phyloP scores from a whole-genome alignment of 2,329 filamentous ascomycete genomes.

The Pyrenochaeta sp. region DNA sequence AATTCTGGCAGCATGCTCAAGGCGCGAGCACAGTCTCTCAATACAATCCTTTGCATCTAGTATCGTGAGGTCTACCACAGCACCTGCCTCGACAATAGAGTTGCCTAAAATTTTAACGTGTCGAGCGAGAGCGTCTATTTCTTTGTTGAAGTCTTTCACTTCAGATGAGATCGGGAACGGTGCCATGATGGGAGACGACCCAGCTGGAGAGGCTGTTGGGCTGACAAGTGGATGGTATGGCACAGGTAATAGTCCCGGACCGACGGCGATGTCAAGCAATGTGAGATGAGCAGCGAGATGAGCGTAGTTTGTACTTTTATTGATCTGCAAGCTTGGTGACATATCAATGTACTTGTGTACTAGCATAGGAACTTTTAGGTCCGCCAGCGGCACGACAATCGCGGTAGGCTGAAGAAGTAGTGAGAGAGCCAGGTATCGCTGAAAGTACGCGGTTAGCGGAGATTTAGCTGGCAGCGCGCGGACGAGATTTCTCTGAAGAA shows the following conservation, averaged over 20 bases:
- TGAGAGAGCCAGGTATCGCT: conserved; percentile 71
- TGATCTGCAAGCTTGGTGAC: conserved; percentile 61
- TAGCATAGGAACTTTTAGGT: conserved; percentile 24
- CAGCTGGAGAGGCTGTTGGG: conserved; percentile 30
- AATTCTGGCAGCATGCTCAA: conserved; percentile 76
- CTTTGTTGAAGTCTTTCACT: conserved; percentile 69
- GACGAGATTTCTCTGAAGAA: conserved; percentile 67
- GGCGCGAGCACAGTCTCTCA: conserved; percentile 76
- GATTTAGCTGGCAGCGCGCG: conserved; percentile 65
- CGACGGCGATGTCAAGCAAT: conserved; percentile 79
- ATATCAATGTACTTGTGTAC: conserved; percentile 40
- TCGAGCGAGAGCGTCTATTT: conserved; percentile 72
- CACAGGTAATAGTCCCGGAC: conserved; percentile 62
- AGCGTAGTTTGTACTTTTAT: conserved; percentile 70
- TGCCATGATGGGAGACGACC: conserved; percentile 22
- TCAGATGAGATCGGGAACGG: conserved; percentile 32
- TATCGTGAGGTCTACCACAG: conserved; percentile 62
- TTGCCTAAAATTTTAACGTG: conserved; percentile 58
- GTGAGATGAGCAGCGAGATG: conserved; percentile 71
- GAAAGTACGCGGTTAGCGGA: conserved; percentile 65
- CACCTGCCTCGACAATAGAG: conserved; percentile 77
- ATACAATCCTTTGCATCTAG: conserved; percentile 80
- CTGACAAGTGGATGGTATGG: conserved; percentile 41
- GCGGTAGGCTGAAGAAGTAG: conserved; percentile 62
- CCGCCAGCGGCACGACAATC: conserved; percentile 35